Evolutionary conservation across 2,329 filamentous ascomycete genomes (phyloP).

Genomic region (Trichoderma sp.): DNA sequence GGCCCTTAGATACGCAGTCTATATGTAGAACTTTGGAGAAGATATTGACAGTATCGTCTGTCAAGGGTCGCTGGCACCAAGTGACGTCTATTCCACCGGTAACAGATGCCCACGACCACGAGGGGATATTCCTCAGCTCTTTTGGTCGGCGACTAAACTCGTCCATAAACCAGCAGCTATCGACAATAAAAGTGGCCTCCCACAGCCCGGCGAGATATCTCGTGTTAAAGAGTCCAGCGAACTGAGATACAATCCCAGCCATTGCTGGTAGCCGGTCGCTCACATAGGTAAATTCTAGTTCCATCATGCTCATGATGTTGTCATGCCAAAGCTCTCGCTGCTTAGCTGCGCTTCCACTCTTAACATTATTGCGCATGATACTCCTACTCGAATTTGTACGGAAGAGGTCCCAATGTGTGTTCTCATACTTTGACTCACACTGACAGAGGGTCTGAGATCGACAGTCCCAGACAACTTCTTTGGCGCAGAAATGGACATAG

Average conservation of each 20-base stretch:
- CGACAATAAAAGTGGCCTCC: constrained; percentile 28
- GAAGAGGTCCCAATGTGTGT: constrained; percentile 2
- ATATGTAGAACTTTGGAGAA: constrained; percentile 14
- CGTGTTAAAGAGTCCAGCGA: constrained; percentile 19
- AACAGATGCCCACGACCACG: constrained; percentile 32
- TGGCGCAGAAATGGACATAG: constrained; percentile 31
- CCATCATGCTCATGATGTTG: constrained; percentile 31
- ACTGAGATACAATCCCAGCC: constrained; percentile 26
- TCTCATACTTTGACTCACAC: constrained; percentile 26
- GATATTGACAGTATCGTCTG: constrained; percentile 11
- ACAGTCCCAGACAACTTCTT: constrained; percentile 32
- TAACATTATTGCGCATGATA: constrained; percentile 21
- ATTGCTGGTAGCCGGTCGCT: constrained; percentile 29
- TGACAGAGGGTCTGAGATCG: constrained; percentile 30
- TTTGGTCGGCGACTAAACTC: constrained; percentile 25
- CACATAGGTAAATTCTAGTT: constrained; percentile 30
- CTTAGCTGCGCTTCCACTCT: background rate
- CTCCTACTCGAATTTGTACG: constrained; percentile 26
- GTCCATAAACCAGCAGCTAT: constrained; percentile 30
- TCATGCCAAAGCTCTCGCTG: constrained; percentile 30
- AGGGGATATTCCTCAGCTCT: constrained; percentile 27
- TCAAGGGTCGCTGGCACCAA: constrained; percentile 29
- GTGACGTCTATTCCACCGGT: constrained; percentile 27
- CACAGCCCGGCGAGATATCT: constrained; percentile 30
- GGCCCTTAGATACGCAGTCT: constrained; percentile 29